These are phyloP conservation scores for Fusarium sp. DNA, from an alignment of 2,329 filamentous ascomycete species.

Conservation along the genomic window DNA sequence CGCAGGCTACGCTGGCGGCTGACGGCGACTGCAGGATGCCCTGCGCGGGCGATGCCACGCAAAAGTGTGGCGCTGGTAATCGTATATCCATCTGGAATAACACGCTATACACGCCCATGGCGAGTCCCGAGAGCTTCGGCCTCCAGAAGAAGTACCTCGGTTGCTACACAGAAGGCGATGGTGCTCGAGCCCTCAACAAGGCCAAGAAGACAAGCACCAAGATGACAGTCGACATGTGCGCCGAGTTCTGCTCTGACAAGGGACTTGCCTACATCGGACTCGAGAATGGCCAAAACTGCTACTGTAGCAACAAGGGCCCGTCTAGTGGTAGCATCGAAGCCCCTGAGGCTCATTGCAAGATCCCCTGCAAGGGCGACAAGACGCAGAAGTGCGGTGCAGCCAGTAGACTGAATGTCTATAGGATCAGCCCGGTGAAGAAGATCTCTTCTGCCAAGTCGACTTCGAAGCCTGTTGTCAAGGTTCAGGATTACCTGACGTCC, in stretches of 20 bases:
- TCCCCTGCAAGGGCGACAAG: constrained; percentile 36
- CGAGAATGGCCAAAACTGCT: constrained; percentile 38
- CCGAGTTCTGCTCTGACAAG: constrained; percentile 36
- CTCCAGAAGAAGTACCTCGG: constrained; percentile 28
- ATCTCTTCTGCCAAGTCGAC: constrained; percentile 6
- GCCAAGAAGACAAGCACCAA: constrained; percentile 27
- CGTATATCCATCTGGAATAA: constrained; percentile 46
- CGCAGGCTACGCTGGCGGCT: constrained; percentile 25
- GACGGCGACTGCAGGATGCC: constrained; percentile 42
- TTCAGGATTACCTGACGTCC: not conserved
- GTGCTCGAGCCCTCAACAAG: constrained; percentile 12
- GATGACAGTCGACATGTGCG: constrained; percentile 38
- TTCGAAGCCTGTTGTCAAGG: not conserved
- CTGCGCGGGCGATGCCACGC: constrained; percentile 32
- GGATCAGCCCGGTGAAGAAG: constrained; percentile 14
- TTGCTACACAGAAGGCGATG: constrained; percentile 40
- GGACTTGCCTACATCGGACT: constrained; percentile 34
- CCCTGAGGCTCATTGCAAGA: constrained; percentile 23
- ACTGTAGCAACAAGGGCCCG: constrained; percentile 34
- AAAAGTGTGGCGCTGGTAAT: constrained; percentile 40
- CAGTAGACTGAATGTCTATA: constrained; percentile 38
- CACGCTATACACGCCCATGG: constrained; percentile 18
- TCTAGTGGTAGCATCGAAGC: constrained; percentile 35
- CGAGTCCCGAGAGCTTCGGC: not conserved
- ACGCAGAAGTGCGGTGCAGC: constrained; percentile 32